Conservation (phyloP, 768 basidiomycete genomes). For the Rhizopogon sp. region DNA sequence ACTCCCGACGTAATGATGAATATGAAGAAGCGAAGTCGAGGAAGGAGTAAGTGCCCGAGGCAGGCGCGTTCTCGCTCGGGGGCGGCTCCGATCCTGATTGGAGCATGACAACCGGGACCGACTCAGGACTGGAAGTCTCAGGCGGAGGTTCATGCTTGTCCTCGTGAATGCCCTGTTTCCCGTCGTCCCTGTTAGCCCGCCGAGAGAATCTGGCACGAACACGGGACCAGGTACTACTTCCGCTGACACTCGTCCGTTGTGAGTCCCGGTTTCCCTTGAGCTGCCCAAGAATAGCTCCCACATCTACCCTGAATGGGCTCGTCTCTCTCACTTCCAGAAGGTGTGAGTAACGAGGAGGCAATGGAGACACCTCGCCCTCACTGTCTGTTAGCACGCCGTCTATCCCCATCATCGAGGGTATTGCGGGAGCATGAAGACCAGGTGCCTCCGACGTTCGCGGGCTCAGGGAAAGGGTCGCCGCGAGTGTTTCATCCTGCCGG, state of each 20-base stretch:
- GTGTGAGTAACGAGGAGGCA: slow-evolving; percentile 9
- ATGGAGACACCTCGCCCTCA: slow-evolving; percentile 1
- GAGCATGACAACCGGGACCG: slow-evolving; percentile 27
- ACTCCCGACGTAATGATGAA: slow-evolving; percentile 17
- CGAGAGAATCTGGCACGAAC: slow-evolving; percentile 26
- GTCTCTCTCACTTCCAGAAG: slow-evolving; percentile 33
- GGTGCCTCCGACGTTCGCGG: slow-evolving; percentile 36
- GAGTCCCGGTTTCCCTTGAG: slow-evolving; percentile 15
- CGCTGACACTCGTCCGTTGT: slow-evolving; percentile 17
- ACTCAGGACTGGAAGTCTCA: slow-evolving; percentile 21
- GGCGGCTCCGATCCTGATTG: slow-evolving; percentile 11
- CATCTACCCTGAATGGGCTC: slow-evolving; percentile 46
- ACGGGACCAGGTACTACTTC: slow-evolving; percentile 25
- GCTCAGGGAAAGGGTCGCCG: slow-evolving; percentile 40
- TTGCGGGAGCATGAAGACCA: slow-evolving; percentile 1
- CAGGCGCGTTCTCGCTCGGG: slow-evolving; percentile 17
- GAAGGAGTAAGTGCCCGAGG: slow-evolving; percentile 29
- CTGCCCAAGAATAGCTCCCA: slow-evolving; percentile 23
- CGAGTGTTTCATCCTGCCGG: slow-evolving; percentile 29
- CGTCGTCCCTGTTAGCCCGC: slow-evolving; percentile 25
- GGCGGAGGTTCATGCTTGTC: slow-evolving; percentile 13
- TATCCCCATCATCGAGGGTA: slow-evolving; percentile 2
- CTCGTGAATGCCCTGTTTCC: slow-evolving; percentile 11
- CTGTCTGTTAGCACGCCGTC: slow-evolving; percentile 2
- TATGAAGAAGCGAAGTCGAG: slow-evolving; percentile 25